phyloP scores from a whole-genome alignment of 1,139 yeast genomes.

The Citeromyces hawaiiensis region DNA sequence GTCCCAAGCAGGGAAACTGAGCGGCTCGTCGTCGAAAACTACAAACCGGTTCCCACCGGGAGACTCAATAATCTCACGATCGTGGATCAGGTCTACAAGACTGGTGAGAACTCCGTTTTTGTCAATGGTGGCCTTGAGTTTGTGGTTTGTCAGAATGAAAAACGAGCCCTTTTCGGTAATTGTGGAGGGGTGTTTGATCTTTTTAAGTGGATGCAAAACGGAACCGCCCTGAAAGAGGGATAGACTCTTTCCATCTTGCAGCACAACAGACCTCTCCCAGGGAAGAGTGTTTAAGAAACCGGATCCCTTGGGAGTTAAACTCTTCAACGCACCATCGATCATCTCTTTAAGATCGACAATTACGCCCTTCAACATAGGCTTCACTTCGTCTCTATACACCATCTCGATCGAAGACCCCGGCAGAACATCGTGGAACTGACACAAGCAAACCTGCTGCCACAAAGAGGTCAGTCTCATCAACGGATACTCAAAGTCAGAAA shows the following conservation, averaged over 20 bases:
- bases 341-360: conserved; percentile 39
- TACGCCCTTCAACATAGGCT: conserved; percentile 56
- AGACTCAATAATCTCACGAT: conserved; percentile 58
- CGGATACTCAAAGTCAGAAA: conserved; percentile 54
- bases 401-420: conserved; percentile 95
- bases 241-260: conserved; percentile 18
- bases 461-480: conserved; percentile 45
- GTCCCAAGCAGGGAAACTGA: conserved; percentile 94
- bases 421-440: conserved; percentile 93
- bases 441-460: conserved; percentile 83
- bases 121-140: conserved; percentile 42
- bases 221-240: conserved; percentile 5
- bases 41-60: conserved; percentile 71
- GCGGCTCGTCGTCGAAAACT: conserved; percentile 79
- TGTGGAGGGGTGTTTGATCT: conserved; percentile 29
- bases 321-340: conserved; percentile 34
- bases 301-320: conserved; percentile 18
- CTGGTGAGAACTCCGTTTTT: conserved; percentile 54
- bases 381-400: conserved; percentile 88
- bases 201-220: conserved; percentile 5
- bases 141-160: conserved; percentile 44
- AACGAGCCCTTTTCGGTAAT: conserved; percentile 25
- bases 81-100: conserved; percentile 44
- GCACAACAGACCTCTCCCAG: conserved; percentile 50
- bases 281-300: conserved; percentile 45